Conservation (phyloP, 768 basidiomycete species). For the Tremella fuciformis region DNA sequence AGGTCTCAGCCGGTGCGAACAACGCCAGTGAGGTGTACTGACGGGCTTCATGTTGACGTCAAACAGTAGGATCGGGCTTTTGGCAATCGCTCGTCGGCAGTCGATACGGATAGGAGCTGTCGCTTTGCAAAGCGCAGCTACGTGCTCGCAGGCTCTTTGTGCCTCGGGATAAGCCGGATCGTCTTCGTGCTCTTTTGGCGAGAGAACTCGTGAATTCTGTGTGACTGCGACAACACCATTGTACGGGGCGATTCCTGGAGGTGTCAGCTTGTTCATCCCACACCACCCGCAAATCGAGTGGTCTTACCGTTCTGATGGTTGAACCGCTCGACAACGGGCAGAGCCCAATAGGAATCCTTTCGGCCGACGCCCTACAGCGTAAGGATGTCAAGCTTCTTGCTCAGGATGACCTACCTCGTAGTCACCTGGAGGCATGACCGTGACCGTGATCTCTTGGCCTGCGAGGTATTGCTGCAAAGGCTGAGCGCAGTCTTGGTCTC, state of each 20-base stretch:
- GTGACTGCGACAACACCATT: constrained; percentile 44
- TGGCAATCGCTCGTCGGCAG: constrained; percentile 17
- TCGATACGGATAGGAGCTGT: constrained; percentile 37
- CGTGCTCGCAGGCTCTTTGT: constrained; percentile 24
- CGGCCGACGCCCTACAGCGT: constrained; percentile 23
- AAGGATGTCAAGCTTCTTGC: background rate
- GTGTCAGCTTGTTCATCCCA: background rate
- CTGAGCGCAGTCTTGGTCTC: too few species aligned
- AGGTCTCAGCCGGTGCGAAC: background rate
- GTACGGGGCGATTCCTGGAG: constrained; percentile 43
- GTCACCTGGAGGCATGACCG: constrained; percentile 45
- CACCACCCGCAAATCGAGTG: too few species aligned
- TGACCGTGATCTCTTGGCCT: constrained; percentile 45
- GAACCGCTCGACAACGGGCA: constrained; percentile 42
- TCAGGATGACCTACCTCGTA: constrained; percentile 26
- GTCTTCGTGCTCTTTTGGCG: constrained; percentile 20
- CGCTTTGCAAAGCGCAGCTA: constrained; percentile 21
- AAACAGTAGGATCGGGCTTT: constrained; percentile 32
- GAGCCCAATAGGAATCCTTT: constrained; percentile 31
- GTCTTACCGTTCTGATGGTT: constrained; percentile 33
- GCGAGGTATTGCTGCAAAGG: constrained; percentile 29
- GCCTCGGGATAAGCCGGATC: constrained; percentile 25
- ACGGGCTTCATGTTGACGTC: constrained; percentile 50
- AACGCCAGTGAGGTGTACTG: constrained; percentile 10
- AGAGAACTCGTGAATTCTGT: constrained; percentile 32